Evolutionary conservation across 352 stramenopile species (phyloP).

Genomic region (Phytophthora syringae): DNA sequence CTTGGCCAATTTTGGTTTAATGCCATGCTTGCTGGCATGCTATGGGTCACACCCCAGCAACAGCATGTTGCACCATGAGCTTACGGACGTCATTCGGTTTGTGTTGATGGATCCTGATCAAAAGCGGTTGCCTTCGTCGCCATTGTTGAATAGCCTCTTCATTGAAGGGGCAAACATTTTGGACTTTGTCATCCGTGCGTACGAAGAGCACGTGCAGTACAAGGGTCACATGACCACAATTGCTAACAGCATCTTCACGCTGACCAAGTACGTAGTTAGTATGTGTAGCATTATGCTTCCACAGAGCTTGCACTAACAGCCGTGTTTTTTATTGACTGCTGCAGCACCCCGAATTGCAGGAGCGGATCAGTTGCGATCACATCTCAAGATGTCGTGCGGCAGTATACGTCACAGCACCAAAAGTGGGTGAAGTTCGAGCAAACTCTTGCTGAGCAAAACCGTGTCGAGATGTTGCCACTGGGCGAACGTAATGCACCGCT

Average conservation of each 20-base stretch:
- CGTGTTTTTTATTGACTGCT: conserved; percentile 1
- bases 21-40: conserved; percentile 83
- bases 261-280: conserved; percentile 70
- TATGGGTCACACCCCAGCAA: conserved; percentile 84
- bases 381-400: conserved; percentile 80
- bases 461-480: conserved; percentile 81
- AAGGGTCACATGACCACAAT: conserved; percentile 91
- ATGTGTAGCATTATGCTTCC: conserved; percentile 5
- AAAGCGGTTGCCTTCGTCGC: conserved; percentile 79
- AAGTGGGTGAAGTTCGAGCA: conserved; percentile 84
- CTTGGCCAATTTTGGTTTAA: conserved; percentile 78
- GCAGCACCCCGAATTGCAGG: conserved; percentile 75
- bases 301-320: conserved; percentile 13
- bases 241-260: conserved; percentile 89
- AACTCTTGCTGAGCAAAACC: conserved; percentile 78
- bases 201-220: conserved; percentile 81
- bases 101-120: conserved; percentile 87
- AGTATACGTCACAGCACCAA: conserved; percentile 72
- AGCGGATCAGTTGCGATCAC: conserved; percentile 58
- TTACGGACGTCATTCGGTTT: conserved; percentile 88
- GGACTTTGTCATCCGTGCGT: conserved; percentile 83
- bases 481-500: conserved; percentile 83
- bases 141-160: conserved; percentile 83
- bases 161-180: conserved; percentile 73
- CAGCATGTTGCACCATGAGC: conserved; percentile 84